These are phyloP conservation scores for Cryptococcus sp. DNA, from an alignment of 1,284 basidiomycete species.

Conservation along the genomic window DNA sequence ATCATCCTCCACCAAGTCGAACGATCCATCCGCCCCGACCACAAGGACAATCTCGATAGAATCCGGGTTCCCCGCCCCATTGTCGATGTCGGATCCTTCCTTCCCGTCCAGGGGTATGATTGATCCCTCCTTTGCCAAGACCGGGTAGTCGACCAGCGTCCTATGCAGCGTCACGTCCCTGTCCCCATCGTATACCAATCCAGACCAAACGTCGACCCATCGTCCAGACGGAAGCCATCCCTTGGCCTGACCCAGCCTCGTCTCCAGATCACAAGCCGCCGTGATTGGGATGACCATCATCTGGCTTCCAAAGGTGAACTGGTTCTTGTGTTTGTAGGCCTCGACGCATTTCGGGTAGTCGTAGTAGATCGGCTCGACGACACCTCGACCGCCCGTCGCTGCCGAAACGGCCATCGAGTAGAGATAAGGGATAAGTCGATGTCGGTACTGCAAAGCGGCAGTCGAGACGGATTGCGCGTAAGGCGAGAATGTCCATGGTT, in stretches of 20 bases:
- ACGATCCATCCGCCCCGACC: slow-evolving; percentile 6
- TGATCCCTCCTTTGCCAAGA: slow-evolving; percentile 13
- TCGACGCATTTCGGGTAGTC: slow-evolving; percentile 9
- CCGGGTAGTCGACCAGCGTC: slow-evolving; percentile 8
- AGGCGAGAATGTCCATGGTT: slow-evolving; percentile 15
- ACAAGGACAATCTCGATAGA: slow-evolving; percentile 10
- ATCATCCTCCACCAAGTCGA: slow-evolving; percentile 8
- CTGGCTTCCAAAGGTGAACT: slow-evolving; percentile 20
- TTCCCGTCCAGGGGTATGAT: slow-evolving; percentile 13
- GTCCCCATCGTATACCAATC: slow-evolving; percentile 15
- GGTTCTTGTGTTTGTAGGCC: slow-evolving; percentile 17
- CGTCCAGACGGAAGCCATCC: slow-evolving; percentile 14
- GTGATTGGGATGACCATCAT: slow-evolving; percentile 22
- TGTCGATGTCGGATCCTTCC: slow-evolving; percentile 1
- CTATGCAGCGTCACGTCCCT: slow-evolving; percentile 9
- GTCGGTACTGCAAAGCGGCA: slow-evolving; percentile 14
- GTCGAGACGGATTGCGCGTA: slow-evolving; percentile 14
- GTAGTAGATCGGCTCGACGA: slow-evolving; percentile 24
- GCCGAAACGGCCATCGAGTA: slow-evolving; percentile 14
- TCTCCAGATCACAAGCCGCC: slow-evolving; percentile 8
- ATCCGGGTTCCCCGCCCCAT: slow-evolving; percentile 8
- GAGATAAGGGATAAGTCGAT: slow-evolving; percentile 21
- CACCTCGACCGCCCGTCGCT: slow-evolving; percentile 3
- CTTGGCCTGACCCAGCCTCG: slow-evolving; percentile 5
- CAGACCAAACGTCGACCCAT: slow-evolving; percentile 14